Evolutionary conservation across 805 yeast genomes (phyloP).

Genomic region (Metschnikowia matae): DNA sequence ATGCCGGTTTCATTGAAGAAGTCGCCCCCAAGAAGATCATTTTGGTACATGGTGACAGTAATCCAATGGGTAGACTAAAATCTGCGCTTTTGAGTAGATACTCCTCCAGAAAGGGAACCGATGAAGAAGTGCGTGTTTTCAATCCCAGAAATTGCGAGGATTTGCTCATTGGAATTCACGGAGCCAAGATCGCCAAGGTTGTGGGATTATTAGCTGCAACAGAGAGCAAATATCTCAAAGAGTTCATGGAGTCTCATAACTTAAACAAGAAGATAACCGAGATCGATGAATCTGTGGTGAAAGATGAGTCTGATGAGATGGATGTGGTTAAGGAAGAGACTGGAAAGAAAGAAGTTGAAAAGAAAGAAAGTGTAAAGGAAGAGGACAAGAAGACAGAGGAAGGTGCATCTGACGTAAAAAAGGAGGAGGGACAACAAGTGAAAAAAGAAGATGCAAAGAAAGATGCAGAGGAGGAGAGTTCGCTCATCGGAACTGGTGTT

Average conservation of each 20-base stretch:
- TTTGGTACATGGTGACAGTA: constrained; percentile 94
- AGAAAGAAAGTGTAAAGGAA: background rate
- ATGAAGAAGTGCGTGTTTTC: constrained; percentile 83
- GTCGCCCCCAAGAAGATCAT: constrained; percentile 83
- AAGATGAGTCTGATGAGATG: constrained; percentile 20
- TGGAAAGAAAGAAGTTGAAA: background rate
- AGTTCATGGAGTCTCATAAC: constrained; percentile 58
- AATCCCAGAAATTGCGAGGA: constrained; percentile 90
- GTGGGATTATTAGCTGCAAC: constrained; percentile 51
- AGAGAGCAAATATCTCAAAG: constrained; percentile 31
- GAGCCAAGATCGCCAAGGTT: constrained; percentile 76
- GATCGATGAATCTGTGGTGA: constrained; percentile 4
- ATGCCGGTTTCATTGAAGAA: constrained; percentile 82
- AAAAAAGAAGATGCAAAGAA: constrained; percentile 6
- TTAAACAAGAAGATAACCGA: constrained; percentile 26
- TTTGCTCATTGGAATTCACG: constrained; percentile 71
- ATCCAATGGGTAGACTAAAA: constrained; percentile 97
- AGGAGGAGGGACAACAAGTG: constrained; percentile 5
- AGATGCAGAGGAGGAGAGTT: constrained; percentile 12
- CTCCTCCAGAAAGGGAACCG: constrained; percentile 74
- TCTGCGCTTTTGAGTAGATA: constrained; percentile 89
- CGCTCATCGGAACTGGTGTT: constrained; percentile 26
- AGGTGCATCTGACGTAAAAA: background rate
- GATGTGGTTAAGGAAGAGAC: constrained; percentile 23
- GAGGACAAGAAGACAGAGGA: constrained; percentile 4